Base-by-base conservation (phyloP, 352 stramenopile genomes). In the Globisporangium acanthophoron region DNA sequence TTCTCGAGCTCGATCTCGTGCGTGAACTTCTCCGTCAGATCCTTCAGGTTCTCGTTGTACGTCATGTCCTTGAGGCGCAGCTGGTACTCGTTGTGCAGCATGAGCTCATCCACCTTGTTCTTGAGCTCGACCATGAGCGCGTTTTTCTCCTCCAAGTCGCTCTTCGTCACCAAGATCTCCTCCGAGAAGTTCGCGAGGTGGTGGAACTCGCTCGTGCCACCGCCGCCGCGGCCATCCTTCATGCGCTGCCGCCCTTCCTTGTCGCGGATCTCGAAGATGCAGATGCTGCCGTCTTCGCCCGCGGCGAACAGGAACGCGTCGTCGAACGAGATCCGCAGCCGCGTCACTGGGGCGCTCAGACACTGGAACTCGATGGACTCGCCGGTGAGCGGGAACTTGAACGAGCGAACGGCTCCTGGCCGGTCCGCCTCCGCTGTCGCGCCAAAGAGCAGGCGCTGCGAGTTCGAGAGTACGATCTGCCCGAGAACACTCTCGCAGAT, bases 1-100 rank as follows among this genome's bases (percentile, higher is more conserved):
- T 65, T 97, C 92, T 61, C 96, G 85, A n/a, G 96, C 92, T 29
- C 94, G 63, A 98, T 67, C 56, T 98, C 93, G 20, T 93, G 80
- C 1, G 80, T 93, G 62, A 96, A 98, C 64, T 97, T 97, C 63
- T 98, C 88, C 1, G 86, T 96, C 3, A 96, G 74, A 58, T 98
- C 94, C 65, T 98, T 98, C 49, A 98, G 96, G 56, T 98, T 97
- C 61, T 98, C 94, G 49, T 87, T 90, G 73, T 97, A 97, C 65
- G 96, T 97, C 74, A 98, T 97, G 60, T 98, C 92, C 56, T 98
- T 97, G 33, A 98, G 66, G 4, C 94, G 80, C 41, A 98, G 67
- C 54, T 98, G 90, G 58, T 98, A 98, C 49, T 98, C 94, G 61
- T 98, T 98, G 61, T 98, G 89, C 6, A 97, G 70, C 15, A 79